These are phyloP conservation scores for Murraya koenigii DNA, from an alignment of 345 rosid species.

Conservation along the genomic window DNA sequence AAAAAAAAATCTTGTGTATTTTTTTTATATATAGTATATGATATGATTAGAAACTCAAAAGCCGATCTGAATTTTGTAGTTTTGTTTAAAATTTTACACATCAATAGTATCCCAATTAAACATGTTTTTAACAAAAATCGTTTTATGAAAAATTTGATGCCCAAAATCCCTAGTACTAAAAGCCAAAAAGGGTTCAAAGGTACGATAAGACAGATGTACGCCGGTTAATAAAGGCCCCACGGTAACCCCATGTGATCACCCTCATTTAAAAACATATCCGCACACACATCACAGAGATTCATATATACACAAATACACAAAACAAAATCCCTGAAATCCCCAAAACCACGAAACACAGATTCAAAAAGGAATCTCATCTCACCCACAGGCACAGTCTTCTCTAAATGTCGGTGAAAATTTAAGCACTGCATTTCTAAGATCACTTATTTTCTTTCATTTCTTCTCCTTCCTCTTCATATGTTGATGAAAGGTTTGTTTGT, in stretches of 20 bases:
- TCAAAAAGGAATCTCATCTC: slow-evolving; percentile 14
- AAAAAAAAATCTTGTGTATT: too few relatives aligned
- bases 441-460: background rate
- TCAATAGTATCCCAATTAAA: too few relatives aligned
- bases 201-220: slow-evolving; percentile 11
- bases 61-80: too few relatives aligned
- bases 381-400: background rate
- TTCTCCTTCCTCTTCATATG: slow-evolving; percentile 12
- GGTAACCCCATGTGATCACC: slow-evolving; percentile 17
- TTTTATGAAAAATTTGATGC: too few relatives aligned
- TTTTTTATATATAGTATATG: too few relatives aligned
- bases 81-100: too few relatives aligned
- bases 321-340: slow-evolving; percentile 37
- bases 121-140: too few relatives aligned
- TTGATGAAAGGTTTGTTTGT: slow-evolving; percentile 37
- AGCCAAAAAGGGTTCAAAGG: too few relatives aligned
- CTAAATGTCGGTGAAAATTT: slow-evolving; percentile 9
- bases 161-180: too few relatives aligned
- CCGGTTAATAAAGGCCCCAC: slow-evolving; percentile 22
- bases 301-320: background rate
- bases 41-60: too few relatives aligned
- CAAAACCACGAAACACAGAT: slow-evolving; percentile 9
- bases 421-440: background rate
- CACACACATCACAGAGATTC: background rate
- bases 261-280: slow-evolving; percentile 20